Evolutionary conservation across 2,329 filamentous ascomycete species (phyloP).

Genomic region (Fusarium sp.): DNA sequence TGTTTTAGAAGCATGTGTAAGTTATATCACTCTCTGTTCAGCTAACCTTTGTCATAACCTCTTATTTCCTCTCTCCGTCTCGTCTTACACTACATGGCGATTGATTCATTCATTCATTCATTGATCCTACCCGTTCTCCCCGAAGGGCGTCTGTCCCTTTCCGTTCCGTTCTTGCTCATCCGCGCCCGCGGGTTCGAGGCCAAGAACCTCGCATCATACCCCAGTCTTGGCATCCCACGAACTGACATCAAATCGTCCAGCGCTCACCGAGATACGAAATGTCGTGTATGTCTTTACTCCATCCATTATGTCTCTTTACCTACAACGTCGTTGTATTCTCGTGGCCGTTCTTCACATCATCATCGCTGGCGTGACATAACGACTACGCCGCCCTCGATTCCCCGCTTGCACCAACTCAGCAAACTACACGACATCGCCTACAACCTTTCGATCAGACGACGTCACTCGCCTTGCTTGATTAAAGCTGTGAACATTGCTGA

Average conservation of each 20-base stretch:
- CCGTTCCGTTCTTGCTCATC: slow-evolving; percentile 24
- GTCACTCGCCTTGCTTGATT: background rate
- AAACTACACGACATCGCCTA: background rate
- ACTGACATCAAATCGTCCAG: slow-evolving; percentile 50
- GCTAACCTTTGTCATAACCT: background rate
- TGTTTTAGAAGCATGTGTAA: slow-evolving; percentile 57
- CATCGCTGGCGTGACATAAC: slow-evolving; percentile 2
- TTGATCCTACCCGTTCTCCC: slow-evolving; percentile 11
- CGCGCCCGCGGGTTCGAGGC: slow-evolving; percentile 36
- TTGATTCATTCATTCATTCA: slow-evolving; percentile 9
- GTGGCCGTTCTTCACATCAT: slow-evolving; percentile 11
- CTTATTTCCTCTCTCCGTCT: background rate
- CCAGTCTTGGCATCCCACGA: slow-evolving; percentile 48
- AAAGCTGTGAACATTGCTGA: slow-evolving; percentile 25
- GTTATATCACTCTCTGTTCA: slow-evolving; percentile 31
- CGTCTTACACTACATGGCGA: background rate
- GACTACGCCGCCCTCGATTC: slow-evolving; percentile 1
- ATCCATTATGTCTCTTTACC: slow-evolving; percentile 16
- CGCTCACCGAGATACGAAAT: slow-evolving; percentile 62
- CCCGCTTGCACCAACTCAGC: slow-evolving; percentile 8
- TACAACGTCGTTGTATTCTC: slow-evolving; percentile 7
- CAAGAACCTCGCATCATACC: slow-evolving; percentile 43
- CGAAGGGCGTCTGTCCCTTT: slow-evolving; percentile 16
- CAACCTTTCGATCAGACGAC: background rate
- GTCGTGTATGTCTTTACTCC: slow-evolving; percentile 54